Percentiles rank a stretch among this genome's conserved stretches.
Conservation (phyloP, 1,139 yeast species). For the Sugiyamaella sp. region DNA sequence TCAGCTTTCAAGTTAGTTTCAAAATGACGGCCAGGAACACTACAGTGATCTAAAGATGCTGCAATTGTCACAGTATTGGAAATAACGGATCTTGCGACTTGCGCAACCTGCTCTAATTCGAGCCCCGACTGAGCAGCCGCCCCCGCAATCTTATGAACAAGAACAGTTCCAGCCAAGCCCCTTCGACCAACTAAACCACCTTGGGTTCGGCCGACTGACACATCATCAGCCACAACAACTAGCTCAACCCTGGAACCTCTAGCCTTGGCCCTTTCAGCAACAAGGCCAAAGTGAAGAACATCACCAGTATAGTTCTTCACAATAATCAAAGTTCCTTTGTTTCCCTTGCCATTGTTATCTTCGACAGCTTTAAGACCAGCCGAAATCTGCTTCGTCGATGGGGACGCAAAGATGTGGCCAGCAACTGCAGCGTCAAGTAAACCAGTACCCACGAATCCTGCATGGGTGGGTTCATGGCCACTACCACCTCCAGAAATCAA, state of each 20-base stretch:
- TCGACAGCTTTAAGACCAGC: conserved; percentile 68
- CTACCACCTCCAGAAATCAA: conserved; percentile 91
- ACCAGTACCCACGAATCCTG: conserved; percentile 86
- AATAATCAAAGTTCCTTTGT: conserved; percentile 69
- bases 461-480: conserved; percentile 94
- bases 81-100: conserved; percentile 63
- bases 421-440: conserved; percentile 84
- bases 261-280: conserved; percentile 79
- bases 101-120: conserved; percentile 55
- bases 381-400: conserved; percentile 84
- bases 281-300: conserved; percentile 86
- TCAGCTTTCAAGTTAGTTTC: conserved; percentile 56
- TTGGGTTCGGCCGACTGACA: conserved; percentile 84
- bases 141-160: conserved; percentile 85
- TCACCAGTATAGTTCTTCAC: conserved; percentile 96
- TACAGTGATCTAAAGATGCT: conserved; percentile 85
- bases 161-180: conserved; percentile 87
- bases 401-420: conserved; percentile 89
- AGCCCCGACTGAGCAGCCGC: conserved; percentile 60
- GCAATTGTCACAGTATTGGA: conserved; percentile 80
- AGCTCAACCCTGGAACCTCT: conserved; percentile 68
- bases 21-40: conserved; percentile 76
- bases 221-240: conserved; percentile 85
- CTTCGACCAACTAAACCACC: conserved; percentile 92
- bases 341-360: conserved; percentile 27